Evolutionary conservation across 441 rosid species (phyloP).

Genomic region (Erodium trifolium): DNA sequence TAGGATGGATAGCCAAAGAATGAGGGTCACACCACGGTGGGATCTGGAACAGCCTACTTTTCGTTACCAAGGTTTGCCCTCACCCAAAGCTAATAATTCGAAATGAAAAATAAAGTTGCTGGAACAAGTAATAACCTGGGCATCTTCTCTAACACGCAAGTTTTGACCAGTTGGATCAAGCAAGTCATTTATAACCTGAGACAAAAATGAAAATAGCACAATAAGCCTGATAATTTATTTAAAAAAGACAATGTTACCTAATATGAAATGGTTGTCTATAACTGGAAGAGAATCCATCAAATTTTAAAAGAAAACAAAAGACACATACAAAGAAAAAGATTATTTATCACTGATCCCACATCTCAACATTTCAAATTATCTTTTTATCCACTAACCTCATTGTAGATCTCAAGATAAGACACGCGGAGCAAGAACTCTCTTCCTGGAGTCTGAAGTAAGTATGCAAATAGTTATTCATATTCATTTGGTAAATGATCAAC

Average conservation of each 20-base stretch:
- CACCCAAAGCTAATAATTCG: background rate
- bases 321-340: slow-evolving; percentile 1
- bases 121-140: slow-evolving; percentile 48
- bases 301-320: background rate
- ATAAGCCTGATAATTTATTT: slow-evolving; percentile 10
- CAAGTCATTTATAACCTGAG: slow-evolving; percentile 92
- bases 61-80: background rate
- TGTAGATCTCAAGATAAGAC: slow-evolving; percentile 97
- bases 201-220: slow-evolving; percentile 22
- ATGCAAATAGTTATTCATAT: slow-evolving; percentile 22
- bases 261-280: background rate
- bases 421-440: slow-evolving; percentile 95
- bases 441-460: slow-evolving; percentile 82
- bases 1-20: background rate
- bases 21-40: background rate
- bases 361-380: background rate
- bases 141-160: slow-evolving; percentile 95
- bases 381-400: slow-evolving; percentile 55
- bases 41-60: background rate
- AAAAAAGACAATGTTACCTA: slow-evolving; percentile 9
- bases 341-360: background rate
- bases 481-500: slow-evolving; percentile 6
- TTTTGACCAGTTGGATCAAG: slow-evolving; percentile 98
- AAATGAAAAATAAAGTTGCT: background rate
- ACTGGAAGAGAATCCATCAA: slow-evolving; percentile 1